These are phyloP conservation scores for Phallus indusiatus DNA, from an alignment of 768 basidiomycete genomes.

Conservation along the genomic window DNA sequence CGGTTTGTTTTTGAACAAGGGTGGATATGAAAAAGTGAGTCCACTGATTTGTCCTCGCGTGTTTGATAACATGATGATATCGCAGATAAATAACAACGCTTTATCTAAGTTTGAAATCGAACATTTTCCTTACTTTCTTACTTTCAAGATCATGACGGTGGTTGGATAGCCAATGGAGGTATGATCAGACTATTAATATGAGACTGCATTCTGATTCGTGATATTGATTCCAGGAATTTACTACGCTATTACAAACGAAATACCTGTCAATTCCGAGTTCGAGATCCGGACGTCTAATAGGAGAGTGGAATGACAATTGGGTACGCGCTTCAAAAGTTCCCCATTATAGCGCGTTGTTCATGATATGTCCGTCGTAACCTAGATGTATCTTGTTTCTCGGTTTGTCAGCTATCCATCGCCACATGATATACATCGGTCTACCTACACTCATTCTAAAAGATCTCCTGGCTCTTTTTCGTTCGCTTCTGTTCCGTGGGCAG, in stretches of 20 bases:
- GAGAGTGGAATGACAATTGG: neutral
- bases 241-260: neutral
- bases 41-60: neutral
- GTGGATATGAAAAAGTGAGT: neutral
- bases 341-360: neutral
- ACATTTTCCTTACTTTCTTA: neutral
- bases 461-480: neutral
- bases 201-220: neutral
- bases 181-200: neutral
- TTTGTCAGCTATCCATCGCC: neutral
- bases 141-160: neutral
- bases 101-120: neutral
- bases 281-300: neutral
- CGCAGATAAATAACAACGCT: neutral
- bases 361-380: neutral
- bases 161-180: neutral
- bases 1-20: neutral
- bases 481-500: neutral
- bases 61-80: neutral
- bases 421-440: neutral
- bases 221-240: neutral
- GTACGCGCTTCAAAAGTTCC: neutral
- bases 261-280: neutral
- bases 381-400: neutral
- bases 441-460: neutral